Conservation (phyloP, 179 eudicot species). For the Heliamphora pulchella region DNA sequence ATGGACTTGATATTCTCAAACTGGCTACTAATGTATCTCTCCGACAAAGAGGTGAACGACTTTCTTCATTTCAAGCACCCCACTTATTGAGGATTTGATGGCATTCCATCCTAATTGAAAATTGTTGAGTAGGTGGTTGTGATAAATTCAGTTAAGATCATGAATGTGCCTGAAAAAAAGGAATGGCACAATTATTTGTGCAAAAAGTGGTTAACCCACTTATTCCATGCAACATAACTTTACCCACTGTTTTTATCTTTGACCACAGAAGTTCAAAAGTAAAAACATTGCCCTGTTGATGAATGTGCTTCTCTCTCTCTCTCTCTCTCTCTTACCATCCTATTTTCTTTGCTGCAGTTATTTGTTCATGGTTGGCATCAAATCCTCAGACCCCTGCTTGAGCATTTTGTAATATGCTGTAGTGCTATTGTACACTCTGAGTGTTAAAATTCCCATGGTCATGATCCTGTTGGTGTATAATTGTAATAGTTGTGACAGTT, state of each 20-base stretch:
- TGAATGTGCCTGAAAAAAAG: not conserved
- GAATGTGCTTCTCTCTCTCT: not conserved
- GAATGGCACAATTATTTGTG: not conserved
- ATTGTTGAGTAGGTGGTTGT: not conserved
- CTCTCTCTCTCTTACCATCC: not conserved
- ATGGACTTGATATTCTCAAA: slow-evolving; percentile 83
- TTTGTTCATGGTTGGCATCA: not conserved
- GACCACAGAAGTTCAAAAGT: not conserved
- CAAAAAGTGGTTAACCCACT: slow-evolving; percentile 3
- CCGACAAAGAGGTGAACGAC: slow-evolving; percentile 67
- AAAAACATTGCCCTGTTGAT: not conserved
- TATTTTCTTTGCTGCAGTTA: not conserved
- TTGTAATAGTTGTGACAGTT: not conserved
- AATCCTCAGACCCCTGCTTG: not conserved
- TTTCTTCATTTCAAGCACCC: not conserved
- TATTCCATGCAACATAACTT: not conserved
- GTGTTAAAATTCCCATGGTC: not conserved
- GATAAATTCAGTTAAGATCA: not conserved
- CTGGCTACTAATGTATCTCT: slow-evolving; percentile 95
- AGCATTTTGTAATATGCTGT: not conserved
- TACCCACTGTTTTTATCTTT: not conserved
- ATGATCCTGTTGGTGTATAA: not conserved
- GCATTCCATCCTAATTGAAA: not conserved
- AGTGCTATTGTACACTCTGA: not conserved
- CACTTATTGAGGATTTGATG: not conserved